Evolutionary conservation across 192 early-diverging fungal genomes (phyloP).

Genomic region (Backusella westeae): DNA sequence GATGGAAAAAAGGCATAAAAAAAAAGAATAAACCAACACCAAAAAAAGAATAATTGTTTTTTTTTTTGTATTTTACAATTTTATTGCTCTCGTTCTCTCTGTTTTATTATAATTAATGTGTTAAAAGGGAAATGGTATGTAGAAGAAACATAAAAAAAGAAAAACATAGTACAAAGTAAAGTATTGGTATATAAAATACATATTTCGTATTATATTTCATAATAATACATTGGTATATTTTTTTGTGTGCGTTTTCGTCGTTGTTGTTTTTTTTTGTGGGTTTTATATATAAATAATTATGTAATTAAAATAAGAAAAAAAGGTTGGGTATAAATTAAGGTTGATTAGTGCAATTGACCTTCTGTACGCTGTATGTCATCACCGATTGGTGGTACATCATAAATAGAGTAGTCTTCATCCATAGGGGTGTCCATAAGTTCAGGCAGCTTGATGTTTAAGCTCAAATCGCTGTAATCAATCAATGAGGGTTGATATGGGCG

Average conservation of each 20-base stretch:
- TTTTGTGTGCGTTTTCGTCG: not conserved
- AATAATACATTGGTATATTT: not conserved
- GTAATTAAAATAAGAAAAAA: not conserved
- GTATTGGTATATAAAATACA: not conserved
- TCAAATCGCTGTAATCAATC: constrained; percentile 5
- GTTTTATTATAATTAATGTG: not conserved
- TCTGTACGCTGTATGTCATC: constrained; percentile 9
- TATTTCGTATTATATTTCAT: not conserved
- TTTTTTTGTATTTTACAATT: not conserved
- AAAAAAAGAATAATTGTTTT: not conserved
- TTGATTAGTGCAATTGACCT: constrained; percentile 12
- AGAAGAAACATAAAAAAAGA: no score
- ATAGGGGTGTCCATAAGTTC: not conserved
- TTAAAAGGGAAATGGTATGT: not conserved
- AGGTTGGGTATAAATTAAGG: not conserved
- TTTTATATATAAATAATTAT: not conserved
- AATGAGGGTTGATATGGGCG: constrained; percentile 9
- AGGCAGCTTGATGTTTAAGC: not conserved
- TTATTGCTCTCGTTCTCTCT: not conserved
- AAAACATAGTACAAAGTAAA: not conserved
- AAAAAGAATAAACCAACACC: not conserved
- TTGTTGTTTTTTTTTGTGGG: not conserved
- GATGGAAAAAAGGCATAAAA: not conserved
- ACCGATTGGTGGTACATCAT: not conserved
- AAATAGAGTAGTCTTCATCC: not conserved